Conservation (phyloP, 768 basidiomycete genomes). For the Stropharia rugosoannulata region DNA sequence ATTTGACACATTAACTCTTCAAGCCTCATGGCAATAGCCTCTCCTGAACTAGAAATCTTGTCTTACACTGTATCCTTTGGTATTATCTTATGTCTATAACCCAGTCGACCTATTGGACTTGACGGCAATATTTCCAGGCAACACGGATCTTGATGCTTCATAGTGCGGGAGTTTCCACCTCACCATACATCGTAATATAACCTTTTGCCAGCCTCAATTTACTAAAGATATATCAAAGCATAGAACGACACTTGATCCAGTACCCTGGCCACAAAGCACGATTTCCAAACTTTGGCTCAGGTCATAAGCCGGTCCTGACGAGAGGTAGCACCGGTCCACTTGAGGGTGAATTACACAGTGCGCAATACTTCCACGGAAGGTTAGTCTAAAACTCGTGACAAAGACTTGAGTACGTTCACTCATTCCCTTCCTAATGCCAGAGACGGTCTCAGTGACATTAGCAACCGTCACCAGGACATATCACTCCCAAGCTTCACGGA, state of each 20-base stretch:
- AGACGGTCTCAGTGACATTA: slow-evolving; percentile 68
- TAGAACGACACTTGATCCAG: slow-evolving; percentile 55
- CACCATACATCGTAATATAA: slow-evolving; percentile 4
- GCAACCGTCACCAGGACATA: slow-evolving; percentile 65
- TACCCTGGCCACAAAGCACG: slow-evolving; percentile 51
- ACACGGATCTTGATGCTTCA: slow-evolving; percentile 62
- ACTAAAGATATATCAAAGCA: slow-evolving; percentile 69
- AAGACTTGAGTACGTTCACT: not conserved
- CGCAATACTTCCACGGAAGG: slow-evolving; percentile 87
- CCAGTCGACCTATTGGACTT: not conserved
- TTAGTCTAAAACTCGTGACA: slow-evolving; percentile 22
- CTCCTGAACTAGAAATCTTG: slow-evolving; percentile 80
- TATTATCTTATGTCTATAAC: slow-evolving; percentile 28
- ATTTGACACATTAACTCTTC: not conserved
- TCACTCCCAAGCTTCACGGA: slow-evolving; percentile 27
- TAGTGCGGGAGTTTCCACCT: slow-evolving; percentile 43
- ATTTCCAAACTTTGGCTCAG: slow-evolving; percentile 61
- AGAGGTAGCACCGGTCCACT: slow-evolving; percentile 67
- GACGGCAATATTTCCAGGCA: slow-evolving; percentile 44
- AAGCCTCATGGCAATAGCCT: slow-evolving; percentile 76
- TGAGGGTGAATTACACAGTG: slow-evolving; percentile 68
- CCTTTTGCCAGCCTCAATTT: slow-evolving; percentile 57
- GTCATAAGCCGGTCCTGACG: slow-evolving; percentile 58
- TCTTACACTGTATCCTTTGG: slow-evolving; percentile 79
- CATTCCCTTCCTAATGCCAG: slow-evolving; percentile 30